A percentile compares a stretch with the other conserved stretches of the same genome.
Evolutionary conservation across 805 yeast genomes (phyloP).

Genomic region (Candida krabiensis): DNA sequence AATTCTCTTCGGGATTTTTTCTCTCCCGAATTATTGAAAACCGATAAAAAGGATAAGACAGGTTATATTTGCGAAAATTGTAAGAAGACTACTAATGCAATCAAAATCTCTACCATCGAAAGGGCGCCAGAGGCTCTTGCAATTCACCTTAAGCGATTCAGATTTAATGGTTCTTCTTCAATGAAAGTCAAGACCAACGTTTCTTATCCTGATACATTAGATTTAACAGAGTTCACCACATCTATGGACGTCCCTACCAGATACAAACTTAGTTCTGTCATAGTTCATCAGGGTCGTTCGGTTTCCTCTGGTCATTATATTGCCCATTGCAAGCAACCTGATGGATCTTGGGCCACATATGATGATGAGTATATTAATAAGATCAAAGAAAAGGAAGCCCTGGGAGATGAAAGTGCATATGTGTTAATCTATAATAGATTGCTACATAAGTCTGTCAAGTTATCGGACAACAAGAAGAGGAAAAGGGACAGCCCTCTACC

Average conservation of each 20-base stretch:
- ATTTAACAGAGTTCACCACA: conserved; percentile 63
- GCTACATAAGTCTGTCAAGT: conserved; percentile 49
- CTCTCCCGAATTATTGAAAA: conserved; percentile 72
- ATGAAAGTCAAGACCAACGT: conserved; percentile 88
- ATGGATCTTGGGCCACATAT: conserved; percentile 88
- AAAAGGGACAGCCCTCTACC: conserved; percentile 6
- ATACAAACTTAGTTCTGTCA: conserved; percentile 78
- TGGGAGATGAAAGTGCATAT: conserved; percentile 87
- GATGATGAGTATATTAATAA: conserved; percentile 88
- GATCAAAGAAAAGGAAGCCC: conserved; percentile 69
- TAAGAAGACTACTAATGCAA: conserved; percentile 71
- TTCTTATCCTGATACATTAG: conserved; percentile 73
- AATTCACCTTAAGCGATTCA: conserved; percentile 86
- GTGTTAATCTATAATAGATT: conserved; percentile 81
- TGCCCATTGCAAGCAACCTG: conserved; percentile 89
- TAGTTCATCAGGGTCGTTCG: conserved; percentile 93
- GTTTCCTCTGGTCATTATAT: conserved; percentile 91
- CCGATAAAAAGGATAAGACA: conserved; percentile 63
- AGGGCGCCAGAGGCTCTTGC: conserved; percentile 86
- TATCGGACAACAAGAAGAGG: conserved; percentile 12
- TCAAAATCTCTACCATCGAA: conserved; percentile 70
- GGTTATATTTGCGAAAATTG: conserved; percentile 92
- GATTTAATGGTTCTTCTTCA: conserved; percentile 74
- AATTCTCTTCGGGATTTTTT: conserved; percentile 80
- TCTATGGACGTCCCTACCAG: conserved; percentile 44